phyloP scores from a whole-genome alignment of 139 green algal species.

The Nannochloris sp. region DNA sequence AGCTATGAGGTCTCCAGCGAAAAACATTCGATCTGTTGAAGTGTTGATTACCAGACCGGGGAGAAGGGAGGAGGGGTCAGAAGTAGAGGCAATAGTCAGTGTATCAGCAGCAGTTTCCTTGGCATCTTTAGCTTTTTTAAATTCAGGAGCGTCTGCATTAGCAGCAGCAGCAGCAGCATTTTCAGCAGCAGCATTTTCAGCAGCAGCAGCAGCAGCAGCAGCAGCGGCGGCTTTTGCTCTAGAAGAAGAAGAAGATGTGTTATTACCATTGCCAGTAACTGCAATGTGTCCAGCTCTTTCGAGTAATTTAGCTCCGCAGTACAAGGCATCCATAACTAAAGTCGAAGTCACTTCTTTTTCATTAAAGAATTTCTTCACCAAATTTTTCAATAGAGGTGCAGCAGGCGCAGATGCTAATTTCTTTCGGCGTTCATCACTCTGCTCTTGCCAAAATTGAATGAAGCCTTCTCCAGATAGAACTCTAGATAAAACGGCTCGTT shows the following conservation, averaged over 20 bases:
- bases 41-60: conserved; percentile 27
- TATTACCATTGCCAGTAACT: not conserved
- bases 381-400: conserved; percentile 75
- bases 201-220: conserved; percentile 2
- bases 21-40: conserved; percentile 20
- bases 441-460: conserved; percentile 52
- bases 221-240: not conserved
- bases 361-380: conserved; percentile 97
- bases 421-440: conserved; percentile 38
- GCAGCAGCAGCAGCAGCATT: no score
- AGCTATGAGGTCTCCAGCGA: conserved; percentile 27
- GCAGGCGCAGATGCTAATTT: conserved; percentile 47
- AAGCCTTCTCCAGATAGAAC: conserved; percentile 32
- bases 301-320: conserved; percentile 78
- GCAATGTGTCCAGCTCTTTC: conserved; percentile 40
- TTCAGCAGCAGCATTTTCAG: no score
- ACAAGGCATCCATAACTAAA: conserved; percentile 96
- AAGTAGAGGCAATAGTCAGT: not conserved
- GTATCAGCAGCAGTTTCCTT: not conserved
- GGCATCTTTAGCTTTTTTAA: not conserved
- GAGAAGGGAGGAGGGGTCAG: no score
- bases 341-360: conserved; percentile 98
- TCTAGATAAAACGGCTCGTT: conserved; percentile 22
- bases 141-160: no score
- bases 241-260: not conserved